phyloP scores from a whole-genome alignment of 805 yeast species.

The Lipomyces sp. region DNA sequence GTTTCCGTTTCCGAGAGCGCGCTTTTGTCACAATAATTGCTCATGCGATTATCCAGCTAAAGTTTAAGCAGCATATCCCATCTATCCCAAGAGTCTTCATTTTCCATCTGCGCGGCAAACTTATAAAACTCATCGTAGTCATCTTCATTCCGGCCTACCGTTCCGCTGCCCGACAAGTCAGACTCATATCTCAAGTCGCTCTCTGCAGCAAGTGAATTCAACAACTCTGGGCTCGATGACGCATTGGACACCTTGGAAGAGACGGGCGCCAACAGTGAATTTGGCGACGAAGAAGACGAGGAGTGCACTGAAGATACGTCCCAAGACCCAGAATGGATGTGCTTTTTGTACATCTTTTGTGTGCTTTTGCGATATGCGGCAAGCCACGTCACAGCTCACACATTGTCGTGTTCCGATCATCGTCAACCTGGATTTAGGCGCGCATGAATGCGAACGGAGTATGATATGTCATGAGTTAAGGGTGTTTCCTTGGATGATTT shows the following conservation, averaged over 20 bases:
- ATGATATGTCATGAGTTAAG: not conserved
- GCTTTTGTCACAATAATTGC: no score
- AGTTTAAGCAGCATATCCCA: conserved; percentile 19
- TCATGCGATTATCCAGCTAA: not conserved
- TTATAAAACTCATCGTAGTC: conserved; percentile 10
- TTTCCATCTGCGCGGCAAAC: conserved; percentile 23
- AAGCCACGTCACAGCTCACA: no score
- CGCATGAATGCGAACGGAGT: not conserved
- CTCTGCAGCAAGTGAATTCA: not conserved
- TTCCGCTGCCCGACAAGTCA: not conserved
- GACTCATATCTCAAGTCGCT: not conserved
- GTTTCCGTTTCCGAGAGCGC: no score
- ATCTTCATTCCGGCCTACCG: not conserved
- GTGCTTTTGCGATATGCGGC: no score
- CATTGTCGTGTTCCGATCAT: not conserved
- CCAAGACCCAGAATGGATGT: not conserved
- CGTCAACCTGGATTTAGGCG: not conserved
- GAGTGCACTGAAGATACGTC: not conserved
- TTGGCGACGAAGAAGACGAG: conserved; percentile 2
- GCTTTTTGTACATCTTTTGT: no score
- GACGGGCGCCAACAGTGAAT: no score
- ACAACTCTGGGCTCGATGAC: not conserved
- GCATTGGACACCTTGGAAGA: not conserved
- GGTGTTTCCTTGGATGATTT: not conserved
- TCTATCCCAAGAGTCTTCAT: conserved; percentile 24